Base-by-base conservation (phyloP, 1,284 basidiomycete genomes). In the Athelia sp. region DNA sequence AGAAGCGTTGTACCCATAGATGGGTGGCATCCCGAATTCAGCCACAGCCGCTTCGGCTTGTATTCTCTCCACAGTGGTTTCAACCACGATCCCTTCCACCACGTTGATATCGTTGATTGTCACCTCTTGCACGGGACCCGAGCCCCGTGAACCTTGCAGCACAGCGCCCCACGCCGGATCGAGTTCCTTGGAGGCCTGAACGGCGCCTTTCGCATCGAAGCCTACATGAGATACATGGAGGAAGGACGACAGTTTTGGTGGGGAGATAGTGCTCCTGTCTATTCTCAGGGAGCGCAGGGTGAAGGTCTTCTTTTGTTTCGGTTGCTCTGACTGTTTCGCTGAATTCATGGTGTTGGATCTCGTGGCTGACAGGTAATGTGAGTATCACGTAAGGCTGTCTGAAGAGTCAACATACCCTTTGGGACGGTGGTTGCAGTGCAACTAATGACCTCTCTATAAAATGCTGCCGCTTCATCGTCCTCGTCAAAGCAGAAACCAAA, bases 211-310 rank as follows among this genome's bases (percentile, higher is more conserved):
- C 24, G 75, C 70, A 57, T 84, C 81, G 58, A 90, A 80, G 10
- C 93, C 92, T 68, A 96, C 87, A 66, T 96, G 93, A 4, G 87
- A 83, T 43, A 94, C 79, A 61, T 95, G 93, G 58, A 85, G 79
- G 72, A 95, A 96, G n/a, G 86, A 82, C 46, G 81, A 76, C 2
- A 79, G 76, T 1, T 78, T 73, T 1, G 93, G 92, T 1, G 78
- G 72, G 8, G 89, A 89, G 55, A 95, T 91, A 70, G 85, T 74
- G 15, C 79, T 76, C 48, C 74, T 60, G 42, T 72, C 68, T 52
- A 78, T 43, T 72, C 45, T 54, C 36, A 8, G 34, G 40, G 48
- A 59, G 23, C 45, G 49, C n/a, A 50, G 45, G 17, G 47, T 47
- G 24, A 48, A 44, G 18, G 61, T 56, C 32, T 60, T 49, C 36